Evolutionary conservation across 176 grass and related monocot genomes (phyloP), one percentile per base, ranked within the genome.

Genomic region (Musa acuminata): DNA sequence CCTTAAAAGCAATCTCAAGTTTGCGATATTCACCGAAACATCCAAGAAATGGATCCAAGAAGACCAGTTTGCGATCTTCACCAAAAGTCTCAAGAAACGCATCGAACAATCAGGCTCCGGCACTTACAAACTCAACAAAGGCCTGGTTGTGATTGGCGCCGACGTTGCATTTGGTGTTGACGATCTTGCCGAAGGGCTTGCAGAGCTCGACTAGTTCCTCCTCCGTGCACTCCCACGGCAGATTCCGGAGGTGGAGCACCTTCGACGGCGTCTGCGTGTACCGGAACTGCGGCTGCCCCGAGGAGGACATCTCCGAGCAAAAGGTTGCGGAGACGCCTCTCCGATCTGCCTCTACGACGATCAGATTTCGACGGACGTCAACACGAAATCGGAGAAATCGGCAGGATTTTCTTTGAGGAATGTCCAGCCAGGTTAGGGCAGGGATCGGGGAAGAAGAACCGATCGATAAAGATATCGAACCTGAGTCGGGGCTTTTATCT

Each of bases 131-230:
- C 77, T 98, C 94, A 48, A 98, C 94, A 67, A 98, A 98, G 72
- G 90, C 94, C 84, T 98, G 90, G 75, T 98, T 98, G 80, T 82
- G 88, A 81, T 98, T 98, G 75, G 90, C 86, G 22, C 94, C 94
- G 64, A 98, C 94, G 84, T 98, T 93, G 82, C 88, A 90, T 84
- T 92, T 98, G 80, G 94, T 98, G 72, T 98, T 98, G 50, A 98
- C 86, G 59, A 98, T 84, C 82, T 81, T 85, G 20, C 94, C 94
- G 59, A 98, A 93, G 70, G 94, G 88, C 49, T 88, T 87, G 84
- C 94, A 98, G 73, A 98, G 87, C 43, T 86, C 82, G 75, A 98
- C 75, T 68, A 98, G 90, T 86, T 98, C 94, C 88, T 91, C 94
- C 75, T 93, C 94, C 14, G 88, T 84, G 86, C 94, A 89, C 59